A percentile compares a stretch with the other conserved stretches of the same genome.
Evolutionary conservation across 306 rosid species (phyloP).

Genomic region (Hippophae rhamnoides): DNA sequence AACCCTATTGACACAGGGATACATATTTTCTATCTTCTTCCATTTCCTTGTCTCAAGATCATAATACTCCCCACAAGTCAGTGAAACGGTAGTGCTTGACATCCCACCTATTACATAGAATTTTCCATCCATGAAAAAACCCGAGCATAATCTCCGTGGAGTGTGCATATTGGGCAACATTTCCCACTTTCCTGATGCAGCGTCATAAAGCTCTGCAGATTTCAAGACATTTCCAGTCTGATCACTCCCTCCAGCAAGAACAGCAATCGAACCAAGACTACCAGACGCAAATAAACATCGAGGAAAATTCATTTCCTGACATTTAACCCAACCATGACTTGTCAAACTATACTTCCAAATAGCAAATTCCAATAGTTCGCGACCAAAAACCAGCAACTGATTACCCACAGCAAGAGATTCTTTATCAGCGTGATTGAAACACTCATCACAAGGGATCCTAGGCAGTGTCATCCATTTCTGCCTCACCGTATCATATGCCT

Average conservation of each 20-base stretch:
- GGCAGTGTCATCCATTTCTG: slow-evolving; percentile 79
- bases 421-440: slow-evolving; percentile 87
- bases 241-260: slow-evolving; percentile 92
- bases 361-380: slow-evolving; percentile 77
- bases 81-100: slow-evolving; percentile 61
- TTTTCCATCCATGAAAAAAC: slow-evolving; percentile 80
- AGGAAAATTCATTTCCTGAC: slow-evolving; percentile 69
- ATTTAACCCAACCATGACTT: slow-evolving; percentile 59
- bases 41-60: slow-evolving; percentile 59
- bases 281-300: slow-evolving; percentile 94
- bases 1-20: slow-evolving; percentile 62
- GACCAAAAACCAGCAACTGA: slow-evolving; percentile 79
- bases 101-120: slow-evolving; percentile 94
- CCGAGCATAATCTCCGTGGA: slow-evolving; percentile 81
- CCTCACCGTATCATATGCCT: slow-evolving; percentile 47
- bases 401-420: slow-evolving; percentile 89
- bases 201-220: slow-evolving; percentile 73
- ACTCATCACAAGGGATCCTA: slow-evolving; percentile 90
- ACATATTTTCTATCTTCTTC: slow-evolving; percentile 80
- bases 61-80: slow-evolving; percentile 89
- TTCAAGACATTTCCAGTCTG: slow-evolving; percentile 56
- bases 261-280: slow-evolving; percentile 69
- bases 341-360: slow-evolving; percentile 74
- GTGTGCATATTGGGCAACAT: slow-evolving; percentile 66
- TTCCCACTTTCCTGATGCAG: slow-evolving; percentile 63